phyloP scores from a whole-genome alignment of 1,284 basidiomycete species.

The Abortiporus biennis region DNA sequence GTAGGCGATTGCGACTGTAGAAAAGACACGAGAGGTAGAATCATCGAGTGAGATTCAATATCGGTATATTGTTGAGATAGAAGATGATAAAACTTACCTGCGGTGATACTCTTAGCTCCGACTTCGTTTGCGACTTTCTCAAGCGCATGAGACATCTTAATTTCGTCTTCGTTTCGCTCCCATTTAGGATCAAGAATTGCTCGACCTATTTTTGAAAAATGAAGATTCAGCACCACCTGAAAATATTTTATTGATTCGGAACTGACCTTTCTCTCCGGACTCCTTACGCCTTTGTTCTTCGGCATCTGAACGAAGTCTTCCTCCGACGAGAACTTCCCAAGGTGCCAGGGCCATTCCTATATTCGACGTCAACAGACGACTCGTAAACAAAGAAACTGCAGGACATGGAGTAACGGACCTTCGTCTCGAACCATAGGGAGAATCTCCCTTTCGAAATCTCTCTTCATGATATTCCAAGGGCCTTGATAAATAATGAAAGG shows the following conservation, averaged over 20 bases:
- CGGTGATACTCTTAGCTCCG: constrained; percentile 16
- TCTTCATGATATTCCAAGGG: constrained; percentile 40
- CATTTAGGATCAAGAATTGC: constrained; percentile 9
- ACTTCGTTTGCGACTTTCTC: no score
- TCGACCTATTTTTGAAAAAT: constrained; percentile 5
- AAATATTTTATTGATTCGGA: not conserved
- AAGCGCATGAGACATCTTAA: constrained; percentile 17
- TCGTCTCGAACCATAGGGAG: constrained; percentile 41
- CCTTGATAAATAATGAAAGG: constrained; percentile 52
- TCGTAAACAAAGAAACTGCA: not conserved
- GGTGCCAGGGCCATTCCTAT: constrained; percentile 17
- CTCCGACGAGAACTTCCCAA: constrained; percentile 25
- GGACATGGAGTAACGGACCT: constrained; percentile 20
- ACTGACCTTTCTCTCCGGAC: constrained; percentile 13
- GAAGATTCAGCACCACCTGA: constrained; percentile 15
- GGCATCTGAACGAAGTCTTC: constrained; percentile 26
- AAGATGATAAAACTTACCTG: constrained; percentile 10
- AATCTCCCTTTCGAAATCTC: constrained; percentile 46
- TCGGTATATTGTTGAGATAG: no score
- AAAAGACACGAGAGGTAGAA: not conserved
- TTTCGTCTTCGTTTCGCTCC: constrained; percentile 20
- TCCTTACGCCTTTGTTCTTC: constrained; percentile 33
- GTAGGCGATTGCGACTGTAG: constrained; percentile 37
- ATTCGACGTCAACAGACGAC: not conserved
- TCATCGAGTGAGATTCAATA: not conserved